Evolutionary conservation across 2,329 filamentous ascomycete genomes (phyloP).

Genomic region (Sclerotinia minor): DNA sequence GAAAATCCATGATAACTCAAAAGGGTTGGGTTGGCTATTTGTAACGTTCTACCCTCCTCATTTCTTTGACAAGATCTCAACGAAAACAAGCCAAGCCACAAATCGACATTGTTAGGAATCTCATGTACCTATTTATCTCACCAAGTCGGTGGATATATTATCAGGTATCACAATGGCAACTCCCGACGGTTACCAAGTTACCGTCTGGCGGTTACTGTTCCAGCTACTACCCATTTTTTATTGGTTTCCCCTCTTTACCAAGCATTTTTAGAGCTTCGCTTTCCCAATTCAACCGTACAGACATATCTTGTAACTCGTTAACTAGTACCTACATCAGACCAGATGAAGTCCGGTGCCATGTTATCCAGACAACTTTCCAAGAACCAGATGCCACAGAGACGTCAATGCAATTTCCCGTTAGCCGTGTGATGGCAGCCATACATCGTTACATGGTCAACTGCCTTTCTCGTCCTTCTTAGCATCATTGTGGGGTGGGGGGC

Average conservation of each 20-base stretch:
- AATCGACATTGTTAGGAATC: not conserved
- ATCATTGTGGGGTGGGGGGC: constrained; percentile 1
- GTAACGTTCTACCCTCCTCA: not conserved
- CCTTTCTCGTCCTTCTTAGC: constrained; percentile 22
- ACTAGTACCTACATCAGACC: constrained; percentile 25
- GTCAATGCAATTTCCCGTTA: constrained; percentile 25
- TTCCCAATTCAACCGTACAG: constrained; percentile 18
- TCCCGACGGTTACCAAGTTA: constrained; percentile 18
- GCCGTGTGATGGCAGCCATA: constrained; percentile 17
- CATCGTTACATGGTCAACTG: constrained; percentile 21
- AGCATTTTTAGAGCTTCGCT: constrained; percentile 1
- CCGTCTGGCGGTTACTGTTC: constrained; percentile 17
- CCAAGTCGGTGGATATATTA: not conserved
- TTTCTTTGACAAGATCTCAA: not conserved
- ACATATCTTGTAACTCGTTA: constrained; percentile 17
- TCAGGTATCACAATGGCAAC: constrained; percentile 23
- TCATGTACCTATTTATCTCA: constrained; percentile 12
- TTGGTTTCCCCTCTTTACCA: constrained; percentile 18
- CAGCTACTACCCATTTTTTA: constrained; percentile 1
- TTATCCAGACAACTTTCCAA: constrained; percentile 19
- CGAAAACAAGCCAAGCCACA: constrained; percentile 15
- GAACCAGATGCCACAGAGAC: constrained; percentile 20
- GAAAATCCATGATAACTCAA: not conserved
- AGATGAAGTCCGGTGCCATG: constrained; percentile 21
- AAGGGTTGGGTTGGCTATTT: not conserved